Evolutionary conservation across 257 asterid species (phyloP).

Genomic region (Solanum bulbocastanum): DNA sequence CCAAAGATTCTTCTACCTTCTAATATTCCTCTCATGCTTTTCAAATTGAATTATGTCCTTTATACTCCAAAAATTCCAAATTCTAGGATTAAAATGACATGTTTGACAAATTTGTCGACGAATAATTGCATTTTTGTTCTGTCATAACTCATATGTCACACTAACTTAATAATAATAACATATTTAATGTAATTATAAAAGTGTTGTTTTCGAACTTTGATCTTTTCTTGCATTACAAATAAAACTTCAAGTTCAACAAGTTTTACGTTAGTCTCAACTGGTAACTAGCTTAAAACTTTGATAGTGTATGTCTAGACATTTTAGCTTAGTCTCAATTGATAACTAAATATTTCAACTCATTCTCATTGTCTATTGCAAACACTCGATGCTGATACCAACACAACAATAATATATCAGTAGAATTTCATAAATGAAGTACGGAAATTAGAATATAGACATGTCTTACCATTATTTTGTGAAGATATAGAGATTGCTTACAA

Average conservation of each 20-base stretch:
- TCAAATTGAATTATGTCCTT: neutral
- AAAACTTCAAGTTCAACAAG: too few relatives aligned
- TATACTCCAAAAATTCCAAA: neutral
- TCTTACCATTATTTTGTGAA: neutral
- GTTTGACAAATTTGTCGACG: neutral
- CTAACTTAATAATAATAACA: too few relatives aligned
- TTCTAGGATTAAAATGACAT: neutral
- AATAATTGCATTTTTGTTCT: neutral
- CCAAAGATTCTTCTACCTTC: neutral
- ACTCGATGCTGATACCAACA: neutral
- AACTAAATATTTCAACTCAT: neutral
- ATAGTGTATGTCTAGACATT: too few relatives aligned
- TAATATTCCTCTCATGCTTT: neutral
- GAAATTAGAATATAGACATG: too few relatives aligned
- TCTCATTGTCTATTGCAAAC: neutral
- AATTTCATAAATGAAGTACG: too few relatives aligned
- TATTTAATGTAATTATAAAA: too few relatives aligned
- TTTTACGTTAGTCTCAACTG: too few relatives aligned
- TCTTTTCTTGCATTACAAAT: too few relatives aligned
- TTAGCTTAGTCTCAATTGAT: neutral
- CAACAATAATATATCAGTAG: neutral
- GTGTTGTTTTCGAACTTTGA: neutral
- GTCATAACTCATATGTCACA: neutral
- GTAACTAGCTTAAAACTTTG: too few relatives aligned
- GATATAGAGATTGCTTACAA: accelerated